A percentile compares a stretch with the other conserved stretches of the same genome.
phyloP scores from a whole-genome alignment of 345 rosid genomes.

The Euclidium syriacum region DNA sequence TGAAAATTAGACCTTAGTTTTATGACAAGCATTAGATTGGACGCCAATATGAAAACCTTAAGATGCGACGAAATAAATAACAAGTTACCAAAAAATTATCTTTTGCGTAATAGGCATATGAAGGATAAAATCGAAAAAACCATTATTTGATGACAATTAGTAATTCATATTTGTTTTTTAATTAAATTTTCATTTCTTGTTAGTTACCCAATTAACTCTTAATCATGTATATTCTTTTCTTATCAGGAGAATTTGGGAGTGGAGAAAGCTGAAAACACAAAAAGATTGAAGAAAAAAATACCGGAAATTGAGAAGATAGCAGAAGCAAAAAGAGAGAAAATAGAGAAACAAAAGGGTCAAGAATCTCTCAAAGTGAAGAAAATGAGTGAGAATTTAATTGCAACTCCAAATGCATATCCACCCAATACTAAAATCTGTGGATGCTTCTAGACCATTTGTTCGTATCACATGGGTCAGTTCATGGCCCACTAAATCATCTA shows the following conservation, averaged over 20 bases:
- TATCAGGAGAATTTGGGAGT: constrained; percentile 52
- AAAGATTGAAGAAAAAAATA: constrained; percentile 49
- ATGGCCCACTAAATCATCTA: not conserved
- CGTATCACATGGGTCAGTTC: not conserved
- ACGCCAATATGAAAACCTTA: too few relatives aligned
- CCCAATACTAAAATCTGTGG: constrained; percentile 20
- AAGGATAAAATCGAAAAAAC: too few relatives aligned
- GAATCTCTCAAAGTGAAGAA: constrained; percentile 43
- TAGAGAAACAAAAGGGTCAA: constrained; percentile 47
- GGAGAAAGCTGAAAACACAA: constrained; percentile 54
- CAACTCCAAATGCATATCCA: constrained; percentile 30
- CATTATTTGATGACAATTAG: too few relatives aligned
- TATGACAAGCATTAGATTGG: too few relatives aligned
- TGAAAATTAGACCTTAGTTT: too few relatives aligned
- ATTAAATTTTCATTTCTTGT: too few relatives aligned
- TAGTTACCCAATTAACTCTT: too few relatives aligned
- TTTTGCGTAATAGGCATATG: too few relatives aligned
- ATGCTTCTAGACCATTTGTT: constrained; percentile 6
- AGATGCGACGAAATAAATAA: too few relatives aligned
- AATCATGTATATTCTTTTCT: not conserved
- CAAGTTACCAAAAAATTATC: too few relatives aligned
- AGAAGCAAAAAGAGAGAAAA: constrained; percentile 55
- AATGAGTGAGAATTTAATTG: constrained; percentile 42
- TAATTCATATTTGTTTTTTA: not conserved
- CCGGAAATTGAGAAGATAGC: constrained; percentile 56